phyloP scores from a whole-genome alignment of 805 yeast genomes.

The Yamadazyma laniorum region DNA sequence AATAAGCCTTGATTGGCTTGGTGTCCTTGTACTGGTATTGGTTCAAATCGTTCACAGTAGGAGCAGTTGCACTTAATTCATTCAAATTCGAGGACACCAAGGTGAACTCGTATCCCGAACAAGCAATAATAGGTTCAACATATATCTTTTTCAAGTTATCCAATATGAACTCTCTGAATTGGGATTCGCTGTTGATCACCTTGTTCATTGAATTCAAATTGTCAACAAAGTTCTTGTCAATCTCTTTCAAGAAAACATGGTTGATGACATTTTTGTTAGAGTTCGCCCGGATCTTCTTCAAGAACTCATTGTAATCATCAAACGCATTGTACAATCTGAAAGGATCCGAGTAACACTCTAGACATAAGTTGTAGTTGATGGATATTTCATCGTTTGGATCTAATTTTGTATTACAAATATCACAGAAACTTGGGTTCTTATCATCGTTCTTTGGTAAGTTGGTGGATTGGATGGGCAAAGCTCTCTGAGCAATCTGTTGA shows the following conservation, averaged over 20 bases:
- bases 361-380: constrained; percentile 27
- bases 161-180: constrained; percentile 33
- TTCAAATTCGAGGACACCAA: constrained; percentile 33
- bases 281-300: constrained; percentile 19
- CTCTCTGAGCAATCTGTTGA: constrained; percentile 17
- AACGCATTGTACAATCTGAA: constrained; percentile 24
- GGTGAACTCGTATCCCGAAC: constrained; percentile 27
- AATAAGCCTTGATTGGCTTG: constrained; percentile 23
- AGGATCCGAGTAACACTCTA: constrained; percentile 29
- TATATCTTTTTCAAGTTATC: constrained; percentile 35
- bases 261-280: constrained; percentile 15
- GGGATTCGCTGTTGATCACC: constrained; percentile 28
- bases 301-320: constrained; percentile 27
- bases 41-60: constrained; percentile 9
- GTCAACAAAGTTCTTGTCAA: constrained; percentile 20
- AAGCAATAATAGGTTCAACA: constrained; percentile 40
- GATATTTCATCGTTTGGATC: constrained; percentile 25
- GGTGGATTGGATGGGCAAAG: constrained; percentile 16
- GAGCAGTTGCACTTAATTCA: constrained; percentile 18
- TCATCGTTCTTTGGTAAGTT: constrained; percentile 11
- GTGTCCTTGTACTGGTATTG: constrained; percentile 18
- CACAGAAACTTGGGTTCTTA: constrained; percentile 18
- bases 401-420: constrained; percentile 24
- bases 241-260: constrained; percentile 20
- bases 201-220: constrained; percentile 21